Conservation (phyloP, 1,284 basidiomycete genomes). For the Ganoderma boninense region DNA sequence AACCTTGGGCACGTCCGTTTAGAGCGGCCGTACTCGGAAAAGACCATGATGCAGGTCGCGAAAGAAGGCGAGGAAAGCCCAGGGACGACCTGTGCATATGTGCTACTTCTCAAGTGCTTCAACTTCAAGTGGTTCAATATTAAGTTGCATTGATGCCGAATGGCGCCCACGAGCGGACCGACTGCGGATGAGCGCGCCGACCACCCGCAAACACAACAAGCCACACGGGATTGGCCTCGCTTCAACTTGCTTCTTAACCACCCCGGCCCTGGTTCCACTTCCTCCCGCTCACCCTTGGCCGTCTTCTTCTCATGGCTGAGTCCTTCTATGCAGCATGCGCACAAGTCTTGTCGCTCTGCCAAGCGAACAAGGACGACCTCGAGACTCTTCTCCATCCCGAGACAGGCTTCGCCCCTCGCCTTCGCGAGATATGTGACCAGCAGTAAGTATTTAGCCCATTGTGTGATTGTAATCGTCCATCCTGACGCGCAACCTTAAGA, state of each 20-base stretch:
- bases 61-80: too few relatives aligned
- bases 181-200: too few relatives aligned
- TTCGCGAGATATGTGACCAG: conserved; percentile 69
- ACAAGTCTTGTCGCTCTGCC: conserved; percentile 66
- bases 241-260: background rate
- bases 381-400: conserved; percentile 67
- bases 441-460: conserved; percentile 54
- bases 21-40: too few relatives aligned
- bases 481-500: conserved; percentile 42
- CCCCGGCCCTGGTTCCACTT: background rate
- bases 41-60: too few relatives aligned
- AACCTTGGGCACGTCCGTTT: too few relatives aligned
- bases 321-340: conserved; percentile 67
- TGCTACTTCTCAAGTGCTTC: too few relatives aligned
- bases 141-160: too few relatives aligned
- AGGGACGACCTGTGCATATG: too few relatives aligned
- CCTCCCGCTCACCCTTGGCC: background rate
- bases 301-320: conserved; percentile 39
- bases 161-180: too few relatives aligned
- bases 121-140: too few relatives aligned
- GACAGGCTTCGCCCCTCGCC: conserved; percentile 71
- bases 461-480: background rate
- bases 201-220: too few relatives aligned
- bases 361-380: conserved; percentile 67
- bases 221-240: background rate